Percentiles rank a stretch among this genome's conserved stretches.
These are phyloP conservation scores for Barnettozyma sp. DNA, from an alignment of 805 yeast species.

Conservation along the genomic window DNA sequence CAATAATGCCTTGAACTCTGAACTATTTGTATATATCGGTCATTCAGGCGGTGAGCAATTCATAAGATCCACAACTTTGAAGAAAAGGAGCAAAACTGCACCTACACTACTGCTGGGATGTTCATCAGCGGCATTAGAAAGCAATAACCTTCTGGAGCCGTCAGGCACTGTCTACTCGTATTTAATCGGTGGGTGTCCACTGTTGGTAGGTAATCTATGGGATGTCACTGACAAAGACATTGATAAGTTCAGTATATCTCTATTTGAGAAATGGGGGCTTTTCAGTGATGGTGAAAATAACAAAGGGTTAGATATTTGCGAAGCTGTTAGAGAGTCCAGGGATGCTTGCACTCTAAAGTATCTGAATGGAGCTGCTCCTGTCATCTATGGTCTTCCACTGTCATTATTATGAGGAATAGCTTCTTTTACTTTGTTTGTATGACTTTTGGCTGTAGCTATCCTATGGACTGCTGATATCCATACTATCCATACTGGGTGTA, in stretches of 20 bases:
- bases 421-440: too few species aligned
- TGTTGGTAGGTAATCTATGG: slow-evolving; percentile 86
- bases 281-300: slow-evolving; percentile 21
- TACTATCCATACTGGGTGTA: too few species aligned
- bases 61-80: slow-evolving; percentile 48
- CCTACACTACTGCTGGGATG: slow-evolving; percentile 80
- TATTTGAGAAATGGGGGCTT: slow-evolving; percentile 65
- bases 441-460: too few species aligned
- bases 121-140: slow-evolving; percentile 67
- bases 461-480: too few species aligned
- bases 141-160: slow-evolving; percentile 57
- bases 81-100: slow-evolving; percentile 37
- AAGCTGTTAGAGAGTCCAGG: slow-evolving; percentile 59
- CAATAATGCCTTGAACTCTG: slow-evolving; percentile 34
- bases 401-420: slow-evolving; percentile 2
- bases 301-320: slow-evolving; percentile 33
- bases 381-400: slow-evolving; percentile 82
- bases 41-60: slow-evolving; percentile 97
- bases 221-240: slow-evolving; percentile 96
- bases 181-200: slow-evolving; percentile 73
- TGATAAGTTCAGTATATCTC: slow-evolving; percentile 60
- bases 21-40: slow-evolving; percentile 73
- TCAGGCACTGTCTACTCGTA: slow-evolving; percentile 74
- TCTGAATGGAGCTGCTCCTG: slow-evolving; percentile 90
- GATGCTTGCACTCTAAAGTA: slow-evolving; percentile 60